Base-by-base conservation (phyloP, 2,329 filamentous ascomycete genomes). In the Dichotomopilus funicola region DNA sequence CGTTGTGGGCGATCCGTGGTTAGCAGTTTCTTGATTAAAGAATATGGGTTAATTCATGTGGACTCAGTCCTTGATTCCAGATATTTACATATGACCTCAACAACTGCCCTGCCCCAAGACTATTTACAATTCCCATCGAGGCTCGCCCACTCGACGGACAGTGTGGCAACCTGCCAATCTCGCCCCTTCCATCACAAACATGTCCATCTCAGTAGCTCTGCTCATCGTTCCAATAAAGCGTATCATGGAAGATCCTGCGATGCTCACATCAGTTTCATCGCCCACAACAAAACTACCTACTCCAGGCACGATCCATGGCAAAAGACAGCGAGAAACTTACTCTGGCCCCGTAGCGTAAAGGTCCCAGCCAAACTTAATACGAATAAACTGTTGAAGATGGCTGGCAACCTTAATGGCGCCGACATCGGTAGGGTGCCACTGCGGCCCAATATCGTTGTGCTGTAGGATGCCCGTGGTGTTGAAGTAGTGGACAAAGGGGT, bases 331-430 rank as follows among this genome's bases (percentile, higher is more conserved):
- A 6, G 1, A 37, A 27, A 79, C 75, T 54, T 65, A 73, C 72
- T 83, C 79, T 6, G 77, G 75, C 1, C 80, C 80, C 1, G 73
- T 78, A 13, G 78, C 75, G 46, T 75, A 73, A 35, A 84, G 66
- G 12, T 78, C 73, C 81, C 80, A 85, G 1, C 75, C 76, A 62
- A 84, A 77, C 45, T 73, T 77, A 53, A 80, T 60, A 55, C 75
- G 77, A 45, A 82, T 78, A 66, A 76, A 85, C 66, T 82, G 78
- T 59, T 78, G 75, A 49, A 84, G 62, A 61, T 84, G 79, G 62
- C 78, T 82, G 2, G 81, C 81, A 6, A 85, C 67, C 66, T 85
- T 85, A 63, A 84, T 72, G 53, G 82, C 78, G 0, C 81, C 80
- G 6, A 83, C 75, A 63, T 85, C 82, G 0, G 80, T 85, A 0